These are phyloP conservation scores for Malus hybrid DNA, from an alignment of 331 rosid genomes.

Conservation along the genomic window DNA sequence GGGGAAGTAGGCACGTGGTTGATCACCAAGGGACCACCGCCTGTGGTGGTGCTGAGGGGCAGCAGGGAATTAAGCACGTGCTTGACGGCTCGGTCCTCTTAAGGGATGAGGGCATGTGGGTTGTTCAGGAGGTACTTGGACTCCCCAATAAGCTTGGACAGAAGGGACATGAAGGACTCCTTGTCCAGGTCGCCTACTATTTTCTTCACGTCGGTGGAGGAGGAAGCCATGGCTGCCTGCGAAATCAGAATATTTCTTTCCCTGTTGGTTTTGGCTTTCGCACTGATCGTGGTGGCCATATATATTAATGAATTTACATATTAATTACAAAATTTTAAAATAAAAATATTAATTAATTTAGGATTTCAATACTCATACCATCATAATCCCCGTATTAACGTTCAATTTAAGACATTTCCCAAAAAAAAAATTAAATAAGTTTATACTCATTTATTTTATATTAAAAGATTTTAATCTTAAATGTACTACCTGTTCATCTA, in stretches of 20 bases:
- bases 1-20: conserved; percentile 62
- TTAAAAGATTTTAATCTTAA: too few species aligned
- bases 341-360: too few species aligned
- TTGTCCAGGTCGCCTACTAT: conserved; percentile 49
- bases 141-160: conserved; percentile 76
- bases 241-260: not conserved
- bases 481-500: too few species aligned
- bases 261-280: not conserved
- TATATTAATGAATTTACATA: too few species aligned
- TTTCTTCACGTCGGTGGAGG: conserved; percentile 19
- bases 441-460: too few species aligned
- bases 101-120: conserved; percentile 68
- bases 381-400: too few species aligned
- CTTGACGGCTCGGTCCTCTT: conserved; percentile 64
- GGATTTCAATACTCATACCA: too few species aligned
- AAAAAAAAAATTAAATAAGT: too few species aligned
- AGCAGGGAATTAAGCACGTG: conserved; percentile 62
- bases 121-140: conserved; percentile 81
- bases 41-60: conserved; percentile 65
- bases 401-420: too few species aligned
- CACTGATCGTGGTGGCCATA: not conserved
- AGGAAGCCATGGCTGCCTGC: conserved; percentile 34
- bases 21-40: conserved; percentile 68
- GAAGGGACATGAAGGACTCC: conserved; percentile 61
- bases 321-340: too few species aligned